A percentile compares a stretch with the other conserved stretches of the same genome.
phyloP scores from a whole-genome alignment of 192 early-diverging fungal species.

The Umbelopsis isabellina region DNA sequence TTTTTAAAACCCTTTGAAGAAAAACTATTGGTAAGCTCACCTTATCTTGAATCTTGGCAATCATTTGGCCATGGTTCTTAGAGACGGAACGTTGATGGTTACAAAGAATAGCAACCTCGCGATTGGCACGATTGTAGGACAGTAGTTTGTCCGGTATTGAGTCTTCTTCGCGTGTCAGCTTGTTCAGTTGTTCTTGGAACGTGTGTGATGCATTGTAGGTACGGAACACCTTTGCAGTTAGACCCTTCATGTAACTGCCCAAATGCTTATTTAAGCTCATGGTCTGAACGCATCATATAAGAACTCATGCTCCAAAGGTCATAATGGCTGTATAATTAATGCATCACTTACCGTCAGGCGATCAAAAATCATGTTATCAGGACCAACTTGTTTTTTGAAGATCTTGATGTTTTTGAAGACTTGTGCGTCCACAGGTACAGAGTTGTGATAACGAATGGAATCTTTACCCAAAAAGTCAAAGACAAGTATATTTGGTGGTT shows the following conservation, averaged over 20 bases:
- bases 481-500: constrained; percentile 80
- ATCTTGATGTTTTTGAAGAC: constrained; percentile 93
- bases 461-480: constrained; percentile 99
- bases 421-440: constrained; percentile 81
- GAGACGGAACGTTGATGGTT: constrained; percentile 95
- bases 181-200: constrained; percentile 85
- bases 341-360: constrained; percentile 71
- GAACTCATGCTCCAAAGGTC: neutral
- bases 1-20: neutral
- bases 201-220: constrained; percentile 96
- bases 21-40: constrained; percentile 34
- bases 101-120: constrained; percentile 94
- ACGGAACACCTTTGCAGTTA: constrained; percentile 99
- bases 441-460: constrained; percentile 92
- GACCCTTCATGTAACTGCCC: constrained; percentile 81
- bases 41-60: constrained; percentile 85
- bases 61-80: constrained; percentile 76
- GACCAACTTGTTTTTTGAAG: constrained; percentile 83
- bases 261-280: constrained; percentile 87
- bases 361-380: constrained; percentile 88
- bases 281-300: constrained; percentile 51
- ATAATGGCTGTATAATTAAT: neutral
- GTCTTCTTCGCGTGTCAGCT: constrained; percentile 66
- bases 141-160: constrained; percentile 85
- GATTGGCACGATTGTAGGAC: constrained; percentile 94